Conservation (phyloP, 2,329 filamentous ascomycete genomes). For the Neocatenulostroma microsporum region DNA sequence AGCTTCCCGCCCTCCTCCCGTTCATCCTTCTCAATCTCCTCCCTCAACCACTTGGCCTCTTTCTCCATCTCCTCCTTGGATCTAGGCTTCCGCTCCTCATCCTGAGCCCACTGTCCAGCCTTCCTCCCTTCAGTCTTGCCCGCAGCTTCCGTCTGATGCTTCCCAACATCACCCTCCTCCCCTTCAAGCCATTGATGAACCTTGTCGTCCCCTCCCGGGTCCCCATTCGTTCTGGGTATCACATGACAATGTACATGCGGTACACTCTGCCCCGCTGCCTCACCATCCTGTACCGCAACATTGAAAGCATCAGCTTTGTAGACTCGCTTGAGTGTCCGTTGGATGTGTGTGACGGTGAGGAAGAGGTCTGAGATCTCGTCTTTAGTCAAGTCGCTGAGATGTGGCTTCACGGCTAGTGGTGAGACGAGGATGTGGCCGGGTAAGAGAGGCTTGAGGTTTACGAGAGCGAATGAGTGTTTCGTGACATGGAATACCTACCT, state of each 20-base stretch:
- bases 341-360: constrained; percentile 64
- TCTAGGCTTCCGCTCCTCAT: constrained; percentile 56
- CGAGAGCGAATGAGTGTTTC: constrained; percentile 71
- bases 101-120: constrained; percentile 55
- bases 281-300: constrained; percentile 89
- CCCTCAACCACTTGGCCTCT: constrained; percentile 63
- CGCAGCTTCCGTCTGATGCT: constrained; percentile 53
- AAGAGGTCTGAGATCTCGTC: constrained; percentile 80
- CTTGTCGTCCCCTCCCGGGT: constrained; percentile 58
- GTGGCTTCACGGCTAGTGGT: constrained; percentile 56
- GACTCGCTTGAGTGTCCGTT: constrained; percentile 61
- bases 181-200: constrained; percentile 78
- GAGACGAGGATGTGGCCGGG: constrained; percentile 91
- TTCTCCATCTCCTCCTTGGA: constrained; percentile 66
- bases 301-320: constrained; percentile 70
- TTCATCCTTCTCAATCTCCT: constrained; percentile 44
- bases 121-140: constrained; percentile 35
- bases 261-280: constrained; percentile 86
- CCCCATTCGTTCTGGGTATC: constrained; percentile 61
- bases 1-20: constrained; percentile 9
- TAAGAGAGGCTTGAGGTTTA: constrained; percentile 91
- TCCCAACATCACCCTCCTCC: constrained; percentile 76
- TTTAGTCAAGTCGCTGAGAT: constrained; percentile 64
- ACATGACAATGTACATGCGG: constrained; percentile 90
- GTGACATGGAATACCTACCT: constrained; percentile 78